Evolutionary conservation across 495 filamentous ascomycete species (phyloP), one percentile per base, ranked within the genome.

Genomic region (Lasiosphaeria ovina): DNA sequence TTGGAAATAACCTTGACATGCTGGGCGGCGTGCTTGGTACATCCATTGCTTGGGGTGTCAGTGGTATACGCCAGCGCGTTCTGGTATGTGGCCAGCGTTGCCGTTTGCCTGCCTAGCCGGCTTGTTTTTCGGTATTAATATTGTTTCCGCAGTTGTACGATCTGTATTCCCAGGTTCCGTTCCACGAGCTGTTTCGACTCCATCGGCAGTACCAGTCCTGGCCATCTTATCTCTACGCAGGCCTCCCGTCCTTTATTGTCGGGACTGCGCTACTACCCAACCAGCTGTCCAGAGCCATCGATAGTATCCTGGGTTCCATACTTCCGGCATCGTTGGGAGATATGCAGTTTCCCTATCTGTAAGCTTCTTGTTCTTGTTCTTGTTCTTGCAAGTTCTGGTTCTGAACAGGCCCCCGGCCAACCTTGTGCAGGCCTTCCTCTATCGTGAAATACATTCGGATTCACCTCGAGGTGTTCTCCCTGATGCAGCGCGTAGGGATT

Each of bases 21-120:
- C 49, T 68, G 7, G 76, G 76, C 4, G 69, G 74, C 11, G 57
- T 71, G 1, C 59, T 79, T 7, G 70, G 77, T 31, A 69, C 76
- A n/a, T 69, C 71, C 9, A 71, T 73, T 1, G 72, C 80, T 17
- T 85, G 81, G 80, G 80, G 81, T n/a, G 70, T 83, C 9, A 72
- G 78, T 54, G 79, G 80, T 38, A 64, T 83, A 56, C 68, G 81
- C 54, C 75, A 79, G 57, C 74, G 81, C 33, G 77, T 83, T 47
- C 51, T 82, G 57, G 81, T 83, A 58, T 55, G 75, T 51, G 36
- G 17, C 2, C 16, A n/a, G 14, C 42, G 16, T 31, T 51, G 35
- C 31, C 3, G 14, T 24, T 12, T 38, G 17, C 17, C 34, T 3
- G 9, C 3, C 2, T 34, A 16, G 11, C 24, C 24, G 33, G 11